Base-by-base conservation (phyloP, 805 yeast genomes). In the Blastobotrys attinorum region DNA sequence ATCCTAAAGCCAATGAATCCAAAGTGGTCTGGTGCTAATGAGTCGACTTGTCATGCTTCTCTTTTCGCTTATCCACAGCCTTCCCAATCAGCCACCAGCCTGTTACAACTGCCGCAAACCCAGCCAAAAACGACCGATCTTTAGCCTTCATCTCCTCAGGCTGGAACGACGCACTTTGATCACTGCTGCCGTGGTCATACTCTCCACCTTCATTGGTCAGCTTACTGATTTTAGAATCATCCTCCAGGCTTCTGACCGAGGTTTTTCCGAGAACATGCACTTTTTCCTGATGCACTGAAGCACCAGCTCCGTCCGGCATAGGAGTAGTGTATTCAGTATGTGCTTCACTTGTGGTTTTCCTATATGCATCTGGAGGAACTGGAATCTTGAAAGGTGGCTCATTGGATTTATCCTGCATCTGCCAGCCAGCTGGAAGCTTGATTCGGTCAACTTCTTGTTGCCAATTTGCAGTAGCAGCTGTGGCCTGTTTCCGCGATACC, bases 401-500 rank as follows among this genome's bases (percentile, higher is more conserved):
- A 20, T 29, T 27, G 11, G 11, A 15, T 10, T 22, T 11, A 22
- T 8, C 29, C 6, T 10, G 23, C 25, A 6, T 11, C 22, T n/a
- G 38, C 4, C 33, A 15, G 21, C 21, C 21, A 17, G 18, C 5
- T 4, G 36, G 36, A 5, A 32, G 36, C 36, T 16, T n/a, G 20
- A 32, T 32, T 32, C 36, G 36, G 21, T 32, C 36, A 4, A 32
- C 36, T n/a, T 15, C 4, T 4, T 32, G 21, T 4, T 6, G 16
- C 39, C 39, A 35, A 8, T 35, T 11, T 66, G 67, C 43, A 64
- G 44, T 39, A 50, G 50, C 29, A 25, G 50, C 54, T 63, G 40
- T 41, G 66, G 47, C 66, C 70, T 33, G 65, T 64, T 21, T 60
- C 57, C 16, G 67, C 60, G 20, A 40, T 44, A 46, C 64, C 67